Percentiles rank a stretch among this genome's conserved stretches.
These are phyloP conservation scores for Candida rishiriensis DNA, from an alignment of 805 yeast genomes.

Conservation along the genomic window DNA sequence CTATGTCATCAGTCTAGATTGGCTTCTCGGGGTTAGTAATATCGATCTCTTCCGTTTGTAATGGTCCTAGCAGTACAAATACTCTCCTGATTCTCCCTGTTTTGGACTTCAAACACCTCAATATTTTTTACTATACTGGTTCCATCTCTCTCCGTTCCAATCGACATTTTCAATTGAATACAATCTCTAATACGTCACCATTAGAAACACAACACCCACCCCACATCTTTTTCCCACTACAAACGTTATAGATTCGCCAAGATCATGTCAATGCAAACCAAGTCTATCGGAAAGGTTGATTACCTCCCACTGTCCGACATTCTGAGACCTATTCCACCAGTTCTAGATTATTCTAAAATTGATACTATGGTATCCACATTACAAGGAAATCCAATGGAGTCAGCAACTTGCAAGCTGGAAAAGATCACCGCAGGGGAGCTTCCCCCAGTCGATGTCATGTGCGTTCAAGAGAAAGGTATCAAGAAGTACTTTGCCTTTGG, in stretches of 20 bases:
- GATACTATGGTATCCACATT: conserved; percentile 74
- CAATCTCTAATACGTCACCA: neutral
- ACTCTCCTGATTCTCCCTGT: too few relatives aligned
- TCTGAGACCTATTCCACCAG: conserved; percentile 82
- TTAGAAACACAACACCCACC: too few relatives aligned
- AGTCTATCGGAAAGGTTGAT: conserved; percentile 44
- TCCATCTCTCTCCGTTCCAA: too few relatives aligned
- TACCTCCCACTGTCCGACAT: conserved; percentile 65
- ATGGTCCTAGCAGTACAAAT: too few relatives aligned
- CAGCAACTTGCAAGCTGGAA: conserved; percentile 50
- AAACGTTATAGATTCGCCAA: neutral
- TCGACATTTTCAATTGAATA: neutral
- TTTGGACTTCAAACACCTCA: too few relatives aligned
- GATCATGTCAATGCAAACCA: conserved; percentile 66
- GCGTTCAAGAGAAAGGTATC: conserved; percentile 59
- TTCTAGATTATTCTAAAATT: conserved; percentile 67
- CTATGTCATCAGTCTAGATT: too few relatives aligned
- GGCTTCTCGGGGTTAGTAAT: too few relatives aligned
- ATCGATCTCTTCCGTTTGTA: too few relatives aligned
- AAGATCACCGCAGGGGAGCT: conserved; percentile 56
- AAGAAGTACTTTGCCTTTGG: conserved; percentile 78
- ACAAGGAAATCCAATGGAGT: conserved; percentile 58
- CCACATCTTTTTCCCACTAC: neutral
- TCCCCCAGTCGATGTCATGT: conserved; percentile 79
- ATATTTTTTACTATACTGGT: too few relatives aligned